Conservation (phyloP, 371 early-diverging fungal genomes). For the Mucor piriformis region DNA sequence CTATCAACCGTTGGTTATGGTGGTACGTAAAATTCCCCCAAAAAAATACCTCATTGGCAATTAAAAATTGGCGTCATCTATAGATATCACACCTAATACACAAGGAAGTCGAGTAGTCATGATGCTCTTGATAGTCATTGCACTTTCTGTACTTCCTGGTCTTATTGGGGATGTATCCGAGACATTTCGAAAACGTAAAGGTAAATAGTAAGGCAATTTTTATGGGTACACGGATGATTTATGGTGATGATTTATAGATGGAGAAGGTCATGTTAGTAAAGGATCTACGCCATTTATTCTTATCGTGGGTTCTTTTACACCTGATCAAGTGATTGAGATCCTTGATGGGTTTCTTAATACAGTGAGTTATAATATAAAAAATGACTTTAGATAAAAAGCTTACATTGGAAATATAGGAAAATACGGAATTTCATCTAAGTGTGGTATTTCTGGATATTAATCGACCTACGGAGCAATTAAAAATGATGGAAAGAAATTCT, state of each 20-base stretch:
- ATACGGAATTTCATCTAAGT: constrained; percentile 42
- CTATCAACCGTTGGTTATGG: constrained; percentile 84
- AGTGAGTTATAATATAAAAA: constrained; percentile 29
- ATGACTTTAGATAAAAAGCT: too few species aligned
- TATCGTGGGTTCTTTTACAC: constrained; percentile 63
- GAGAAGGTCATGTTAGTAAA: constrained; percentile 50
- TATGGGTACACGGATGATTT: too few species aligned
- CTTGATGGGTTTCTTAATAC: constrained; percentile 63
- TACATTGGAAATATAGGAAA: constrained; percentile 32
- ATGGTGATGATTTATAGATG: too few species aligned
- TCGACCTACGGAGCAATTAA: constrained; percentile 55
- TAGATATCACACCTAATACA: constrained; percentile 66
- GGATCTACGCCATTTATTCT: constrained; percentile 63
- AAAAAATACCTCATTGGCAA: neutral
- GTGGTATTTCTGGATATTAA: constrained; percentile 62
- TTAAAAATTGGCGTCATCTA: neutral
- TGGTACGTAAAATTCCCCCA: too few species aligned
- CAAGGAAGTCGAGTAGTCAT: constrained; percentile 65
- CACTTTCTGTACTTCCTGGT: constrained; percentile 65
- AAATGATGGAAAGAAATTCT: constrained; percentile 42
- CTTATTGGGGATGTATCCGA: constrained; percentile 59
- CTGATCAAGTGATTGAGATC: constrained; percentile 58
- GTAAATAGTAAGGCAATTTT: too few species aligned
- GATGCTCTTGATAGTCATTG: constrained; percentile 68
- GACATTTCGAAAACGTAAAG: constrained; percentile 54